Evolutionary conservation across 1,284 basidiomycete genomes (phyloP), one percentile per base, ranked within the genome.

Genomic region (Gomphus sp.): DNA sequence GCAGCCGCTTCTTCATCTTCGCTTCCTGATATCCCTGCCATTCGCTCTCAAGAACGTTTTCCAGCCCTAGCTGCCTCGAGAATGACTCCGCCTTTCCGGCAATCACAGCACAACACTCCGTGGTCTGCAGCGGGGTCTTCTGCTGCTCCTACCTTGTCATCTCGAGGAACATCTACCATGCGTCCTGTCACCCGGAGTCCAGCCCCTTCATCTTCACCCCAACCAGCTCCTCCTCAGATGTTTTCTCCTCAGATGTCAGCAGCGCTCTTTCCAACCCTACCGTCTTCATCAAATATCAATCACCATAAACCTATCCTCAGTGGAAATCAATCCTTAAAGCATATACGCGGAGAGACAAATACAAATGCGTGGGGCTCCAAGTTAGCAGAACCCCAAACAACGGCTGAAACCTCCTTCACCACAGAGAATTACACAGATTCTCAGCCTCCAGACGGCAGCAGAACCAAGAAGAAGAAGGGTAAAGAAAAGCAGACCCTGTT

Each of bases 401-500:
- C 55, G 37, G 66, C 61, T 33, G 67, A 55, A 39, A 64, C 58
- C 39, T 47, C 53, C 41, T 37, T 16, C 34, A 44, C 34, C 47
- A 60, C 34, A 31, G 61, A 56, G 28, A 39, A 44, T 34, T 58
- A 48, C 53, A 60, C 50, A 12, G 58, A 56, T 52, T 60, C 54
- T n/a, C 66, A 64, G 39, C 68, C 63, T n/a, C 66, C 63, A 22
- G 66, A 67, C 10, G 66, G 48, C 45, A 71, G 67, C 0, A 84
- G 79, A 63, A 83, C 83, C 64, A 90, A 85, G 77, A 92, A 91
- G 69, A 82, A 84, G 0, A 90, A 89, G 70, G 85, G 85, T 2
- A 93, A 92, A 69, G 80, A 84, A 69, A 93, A 93, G 72, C 89
- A 93, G 74, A 87, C 84, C 22, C 70, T 94, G 65, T 93, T 93